These are phyloP conservation scores for Choricystis sp. DNA, from an alignment of 139 green algal species.

Conservation along the genomic window DNA sequence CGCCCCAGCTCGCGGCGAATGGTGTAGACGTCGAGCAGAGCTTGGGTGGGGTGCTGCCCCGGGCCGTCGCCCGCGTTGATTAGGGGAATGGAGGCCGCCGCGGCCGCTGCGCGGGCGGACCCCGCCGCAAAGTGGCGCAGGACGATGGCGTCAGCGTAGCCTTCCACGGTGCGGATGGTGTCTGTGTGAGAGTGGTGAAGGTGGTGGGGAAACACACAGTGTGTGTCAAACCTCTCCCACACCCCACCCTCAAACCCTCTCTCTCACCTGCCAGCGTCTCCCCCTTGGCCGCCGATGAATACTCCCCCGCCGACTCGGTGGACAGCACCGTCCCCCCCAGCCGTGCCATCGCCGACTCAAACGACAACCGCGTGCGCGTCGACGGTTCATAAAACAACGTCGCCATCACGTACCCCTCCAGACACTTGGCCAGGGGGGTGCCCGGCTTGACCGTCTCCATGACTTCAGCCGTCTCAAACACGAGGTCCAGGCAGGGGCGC, in stretches of 20 bases:
- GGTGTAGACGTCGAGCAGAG: slow-evolving; percentile 95
- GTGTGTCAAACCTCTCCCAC: no score
- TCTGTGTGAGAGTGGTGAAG: slow-evolving; percentile 37
- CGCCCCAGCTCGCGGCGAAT: slow-evolving; percentile 87
- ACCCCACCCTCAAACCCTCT: no score
- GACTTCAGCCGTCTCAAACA: slow-evolving; percentile 66
- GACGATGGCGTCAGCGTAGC: slow-evolving; percentile 92
- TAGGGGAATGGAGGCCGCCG: slow-evolving; percentile 68
- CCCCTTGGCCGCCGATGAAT: slow-evolving; percentile 93
- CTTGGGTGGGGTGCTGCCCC: slow-evolving; percentile 96
- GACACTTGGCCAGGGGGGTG: slow-evolving; percentile 35
- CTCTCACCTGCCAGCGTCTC: slow-evolving; percentile 89
- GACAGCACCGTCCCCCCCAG: slow-evolving; percentile 87
- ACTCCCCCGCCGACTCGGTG: slow-evolving; percentile 91
- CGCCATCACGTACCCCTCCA: slow-evolving; percentile 84
- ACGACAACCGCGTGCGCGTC: slow-evolving; percentile 90
- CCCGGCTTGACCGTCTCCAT: slow-evolving; percentile 47
- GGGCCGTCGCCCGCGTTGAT: slow-evolving; percentile 95
- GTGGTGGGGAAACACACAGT: not conserved
- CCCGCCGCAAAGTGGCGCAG: slow-evolving; percentile 84
- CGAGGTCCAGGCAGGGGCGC: slow-evolving; percentile 46
- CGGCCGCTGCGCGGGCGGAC: slow-evolving; percentile 54
- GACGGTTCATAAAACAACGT: slow-evolving; percentile 99
- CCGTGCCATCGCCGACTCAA: slow-evolving; percentile 86
- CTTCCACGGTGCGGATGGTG: slow-evolving; percentile 92